Evolutionary conservation across 169 alveolate genomes (phyloP), one percentile per base, ranked within the genome.

Genomic region (Plasmodium knowlesi): DNA sequence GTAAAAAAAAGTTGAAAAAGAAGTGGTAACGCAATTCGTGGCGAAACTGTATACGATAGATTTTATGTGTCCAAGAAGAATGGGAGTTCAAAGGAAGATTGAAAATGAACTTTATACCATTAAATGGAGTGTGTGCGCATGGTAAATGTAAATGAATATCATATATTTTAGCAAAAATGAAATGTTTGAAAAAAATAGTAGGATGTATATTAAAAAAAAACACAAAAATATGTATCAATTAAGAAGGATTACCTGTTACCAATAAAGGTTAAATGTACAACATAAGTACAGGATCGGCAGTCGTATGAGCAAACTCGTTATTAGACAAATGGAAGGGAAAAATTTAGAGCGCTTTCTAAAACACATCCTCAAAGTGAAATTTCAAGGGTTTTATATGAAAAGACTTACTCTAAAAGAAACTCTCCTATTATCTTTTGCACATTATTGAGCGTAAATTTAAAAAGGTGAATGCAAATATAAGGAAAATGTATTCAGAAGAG

Each of bases 131-230:
- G 76, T 67, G 30, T 28, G n/a, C 5, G 37, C 28, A 28, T 67
- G 76, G 34, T 67, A 67, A 67, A 61, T 61, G 76, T 61, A 61
- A 61, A 67, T 67, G 76, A 25, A 22, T 34, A 61, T 16, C 76
- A 67, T 67, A 67, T 67, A 67, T 67, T 67, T 67, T 19, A 67
- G 76, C 76, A 67, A 67, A 67, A 67, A n/a, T 67, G 30, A 67
- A 67, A 3, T 25, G n/a, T 67, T 28, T 67, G 41, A 19, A 67
- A 67, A 67, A 67, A 67, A n/a, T 67, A 67, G 76, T n/a, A 32
- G 39, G 76, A 3, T 28, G 37, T 67, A 67, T 67, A 67, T 67
- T 67, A 67, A 67, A 67, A 67, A 25, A 25, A 67, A 67, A 25
- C 22, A 67, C 5, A 67, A 25, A 19, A 67, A 28, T 19, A 22